These are phyloP conservation scores for Tephrocybe sp. DNA, from an alignment of 768 basidiomycete species.

Conservation along the genomic window DNA sequence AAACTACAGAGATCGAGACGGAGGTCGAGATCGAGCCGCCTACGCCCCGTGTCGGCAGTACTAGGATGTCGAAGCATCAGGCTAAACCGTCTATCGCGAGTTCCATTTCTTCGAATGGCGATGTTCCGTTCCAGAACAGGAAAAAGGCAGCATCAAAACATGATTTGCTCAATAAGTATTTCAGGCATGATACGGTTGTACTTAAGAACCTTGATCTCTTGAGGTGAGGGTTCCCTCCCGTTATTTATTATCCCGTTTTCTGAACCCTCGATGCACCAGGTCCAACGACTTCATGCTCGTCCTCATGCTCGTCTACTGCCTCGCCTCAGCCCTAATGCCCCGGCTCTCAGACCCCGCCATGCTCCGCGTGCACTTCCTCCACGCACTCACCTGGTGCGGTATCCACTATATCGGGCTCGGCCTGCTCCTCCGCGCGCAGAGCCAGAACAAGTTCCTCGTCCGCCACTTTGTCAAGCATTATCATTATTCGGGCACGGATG, in stretches of 20 bases:
- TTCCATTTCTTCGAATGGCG: slow-evolving; percentile 25
- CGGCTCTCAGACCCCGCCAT: slow-evolving; percentile 42
- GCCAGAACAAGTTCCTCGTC: slow-evolving; percentile 84
- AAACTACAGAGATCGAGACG: slow-evolving; percentile 54
- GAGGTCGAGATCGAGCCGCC: slow-evolving; percentile 47
- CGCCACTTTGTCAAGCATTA: slow-evolving; percentile 95
- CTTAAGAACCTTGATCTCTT: slow-evolving; percentile 82
- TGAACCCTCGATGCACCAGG: slow-evolving; percentile 39
- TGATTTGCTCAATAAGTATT: slow-evolving; percentile 87
- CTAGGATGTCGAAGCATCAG: slow-evolving; percentile 26
- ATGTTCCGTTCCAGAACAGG: slow-evolving; percentile 7
- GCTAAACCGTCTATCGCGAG: slow-evolving; percentile 31
- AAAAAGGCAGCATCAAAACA: slow-evolving; percentile 64
- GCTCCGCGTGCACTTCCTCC: slow-evolving; percentile 71
- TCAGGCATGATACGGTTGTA: slow-evolving; percentile 82
- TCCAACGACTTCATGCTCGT: slow-evolving; percentile 82
- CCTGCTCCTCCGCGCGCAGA: slow-evolving; percentile 78
- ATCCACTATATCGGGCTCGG: slow-evolving; percentile 91
- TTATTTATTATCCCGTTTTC: background rate
- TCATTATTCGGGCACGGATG: slow-evolving; percentile 73
- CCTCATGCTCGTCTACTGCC: slow-evolving; percentile 68
- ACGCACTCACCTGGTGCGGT: slow-evolving; percentile 82
- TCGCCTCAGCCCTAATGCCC: slow-evolving; percentile 59
- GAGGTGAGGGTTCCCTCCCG: slow-evolving; percentile 43
- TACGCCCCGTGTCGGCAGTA: slow-evolving; percentile 7